phyloP scores from a whole-genome alignment of 2,329 filamentous ascomycete species.

The Aureobasidium sp. region DNA sequence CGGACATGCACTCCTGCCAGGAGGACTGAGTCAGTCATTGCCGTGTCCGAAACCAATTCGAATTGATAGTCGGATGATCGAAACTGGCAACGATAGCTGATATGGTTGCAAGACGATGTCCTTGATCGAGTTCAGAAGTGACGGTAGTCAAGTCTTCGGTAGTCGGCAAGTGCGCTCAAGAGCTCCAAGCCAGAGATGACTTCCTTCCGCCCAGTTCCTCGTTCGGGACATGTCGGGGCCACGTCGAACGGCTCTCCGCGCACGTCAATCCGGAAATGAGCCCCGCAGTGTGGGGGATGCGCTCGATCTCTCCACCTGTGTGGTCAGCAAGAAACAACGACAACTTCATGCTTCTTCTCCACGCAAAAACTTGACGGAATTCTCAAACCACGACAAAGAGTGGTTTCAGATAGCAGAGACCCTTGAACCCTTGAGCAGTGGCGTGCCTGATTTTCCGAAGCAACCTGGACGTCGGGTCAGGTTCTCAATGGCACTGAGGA shows the following conservation, averaged over 20 bases:
- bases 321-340: conserved; percentile 2
- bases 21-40: too few species aligned
- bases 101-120: too few species aligned
- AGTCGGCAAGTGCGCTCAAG: too few species aligned
- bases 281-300: conserved; percentile 4
- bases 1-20: too few species aligned
- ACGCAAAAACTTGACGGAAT: not conserved
- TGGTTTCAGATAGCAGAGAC: not conserved
- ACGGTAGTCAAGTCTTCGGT: too few species aligned
- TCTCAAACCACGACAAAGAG: not conserved
- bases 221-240: not conserved
- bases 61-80: too few species aligned
- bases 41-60: too few species aligned
- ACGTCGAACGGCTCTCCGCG: not conserved
- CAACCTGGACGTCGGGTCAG: not conserved
- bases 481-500: not conserved
- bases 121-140: too few species aligned
- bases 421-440: not conserved
- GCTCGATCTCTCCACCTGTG: not conserved
- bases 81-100: too few species aligned
- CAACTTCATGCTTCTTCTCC: not conserved
- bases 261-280: not conserved
- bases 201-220: conserved; percentile 5
- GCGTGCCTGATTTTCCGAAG: conserved; percentile 9
- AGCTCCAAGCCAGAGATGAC: not conserved